phyloP scores from a whole-genome alignment of 1,284 basidiomycete genomes.

The Agroathelia rolfsii region DNA sequence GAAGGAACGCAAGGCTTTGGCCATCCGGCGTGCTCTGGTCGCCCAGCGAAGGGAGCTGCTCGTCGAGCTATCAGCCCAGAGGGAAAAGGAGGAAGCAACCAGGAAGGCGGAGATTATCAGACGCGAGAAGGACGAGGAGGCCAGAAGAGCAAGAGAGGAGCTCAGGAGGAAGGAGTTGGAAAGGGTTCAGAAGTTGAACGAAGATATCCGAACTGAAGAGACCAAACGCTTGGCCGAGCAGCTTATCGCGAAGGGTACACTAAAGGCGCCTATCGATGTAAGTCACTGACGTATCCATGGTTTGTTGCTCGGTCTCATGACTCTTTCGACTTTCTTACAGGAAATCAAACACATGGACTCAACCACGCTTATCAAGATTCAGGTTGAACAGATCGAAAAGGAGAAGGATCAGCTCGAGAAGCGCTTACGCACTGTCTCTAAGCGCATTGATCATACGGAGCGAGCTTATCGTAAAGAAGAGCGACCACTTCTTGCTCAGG shows the following conservation, averaged over 20 bases:
- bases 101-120: constrained; percentile 66
- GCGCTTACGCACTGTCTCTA: constrained; percentile 75
- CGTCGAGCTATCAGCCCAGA: constrained; percentile 76
- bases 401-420: constrained; percentile 89
- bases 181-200: constrained; percentile 74
- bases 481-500: constrained; percentile 74
- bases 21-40: constrained; percentile 73
- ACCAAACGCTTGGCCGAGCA: constrained; percentile 86
- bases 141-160: constrained; percentile 58
- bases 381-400: constrained; percentile 93
- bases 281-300: constrained; percentile 17
- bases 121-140: constrained; percentile 70
- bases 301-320: constrained; percentile 3
- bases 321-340: constrained; percentile 26
- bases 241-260: constrained; percentile 74
- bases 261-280: constrained; percentile 81
- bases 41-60: constrained; percentile 83
- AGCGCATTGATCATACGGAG: constrained; percentile 93
- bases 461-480: constrained; percentile 95
- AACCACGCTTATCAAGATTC: constrained; percentile 81
- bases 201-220: constrained; percentile 76
- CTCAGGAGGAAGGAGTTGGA: constrained; percentile 68
- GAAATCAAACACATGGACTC: constrained; percentile 83
- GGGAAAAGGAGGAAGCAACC: constrained; percentile 86
- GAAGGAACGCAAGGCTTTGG: constrained; percentile 68